A percentile compares a stretch with the other conserved stretches of the same genome.
Evolutionary conservation across 2,329 filamentous ascomycete species (phyloP).

Genomic region (Dendryphion nanum): DNA sequence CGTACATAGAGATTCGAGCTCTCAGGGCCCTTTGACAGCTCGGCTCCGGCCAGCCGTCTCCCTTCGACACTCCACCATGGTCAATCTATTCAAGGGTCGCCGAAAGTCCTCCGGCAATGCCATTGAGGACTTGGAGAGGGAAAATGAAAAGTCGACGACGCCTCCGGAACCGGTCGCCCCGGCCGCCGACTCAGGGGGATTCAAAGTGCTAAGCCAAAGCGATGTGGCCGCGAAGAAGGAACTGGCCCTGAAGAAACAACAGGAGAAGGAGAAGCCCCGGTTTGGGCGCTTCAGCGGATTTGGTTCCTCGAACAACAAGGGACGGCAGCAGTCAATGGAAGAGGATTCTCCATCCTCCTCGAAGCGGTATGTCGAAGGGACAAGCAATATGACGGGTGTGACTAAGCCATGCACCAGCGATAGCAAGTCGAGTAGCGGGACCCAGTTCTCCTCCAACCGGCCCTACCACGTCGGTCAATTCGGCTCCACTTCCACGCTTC

Average conservation of each 20-base stretch:
- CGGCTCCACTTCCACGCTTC: slow-evolving; percentile 39
- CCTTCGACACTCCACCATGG: not conserved
- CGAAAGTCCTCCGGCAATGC: slow-evolving; percentile 39
- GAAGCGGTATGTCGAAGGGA: slow-evolving; percentile 32
- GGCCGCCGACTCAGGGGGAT: slow-evolving; percentile 20
- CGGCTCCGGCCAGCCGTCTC: too few species aligned
- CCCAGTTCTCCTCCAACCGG: slow-evolving; percentile 32
- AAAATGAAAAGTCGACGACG: slow-evolving; percentile 7
- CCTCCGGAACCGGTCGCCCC: slow-evolving; percentile 17
- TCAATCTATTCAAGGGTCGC: slow-evolving; percentile 30
- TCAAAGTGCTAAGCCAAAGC: slow-evolving; percentile 33
- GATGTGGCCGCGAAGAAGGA: slow-evolving; percentile 30
- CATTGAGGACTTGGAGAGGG: slow-evolving; percentile 29
- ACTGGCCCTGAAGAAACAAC: slow-evolving; percentile 16
- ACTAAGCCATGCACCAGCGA: slow-evolving; percentile 33
- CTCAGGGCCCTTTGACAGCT: too few species aligned
- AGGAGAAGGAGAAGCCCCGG: slow-evolving; percentile 29
- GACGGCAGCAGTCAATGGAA: slow-evolving; percentile 34
- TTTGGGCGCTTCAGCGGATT: slow-evolving; percentile 36
- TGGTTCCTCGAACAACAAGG: slow-evolving; percentile 25
- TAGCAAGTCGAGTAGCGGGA: slow-evolving; percentile 42
- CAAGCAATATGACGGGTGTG: slow-evolving; percentile 2
- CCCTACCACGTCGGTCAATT: slow-evolving; percentile 37
- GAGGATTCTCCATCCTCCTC: slow-evolving; percentile 36
- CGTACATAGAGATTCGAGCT: too few species aligned